phyloP scores from a whole-genome alignment of 179 eudicot species.

The Beta lomatogona region DNA sequence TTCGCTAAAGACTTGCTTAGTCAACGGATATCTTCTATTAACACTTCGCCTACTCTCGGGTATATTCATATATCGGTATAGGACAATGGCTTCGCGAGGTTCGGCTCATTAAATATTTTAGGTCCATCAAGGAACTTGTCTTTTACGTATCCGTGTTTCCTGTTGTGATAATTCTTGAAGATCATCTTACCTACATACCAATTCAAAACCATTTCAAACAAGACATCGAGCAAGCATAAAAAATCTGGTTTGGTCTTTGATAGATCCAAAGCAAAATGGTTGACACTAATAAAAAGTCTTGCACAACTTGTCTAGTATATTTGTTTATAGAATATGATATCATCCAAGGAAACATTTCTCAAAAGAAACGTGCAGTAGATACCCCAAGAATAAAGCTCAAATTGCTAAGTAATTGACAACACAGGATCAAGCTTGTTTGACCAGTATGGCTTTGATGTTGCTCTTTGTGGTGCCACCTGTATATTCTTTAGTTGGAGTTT shows the following conservation, averaged over 20 bases:
- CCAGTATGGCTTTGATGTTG: not conserved
- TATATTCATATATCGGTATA: conserved; percentile 16
- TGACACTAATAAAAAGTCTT: no score
- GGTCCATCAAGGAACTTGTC: conserved; percentile 76
- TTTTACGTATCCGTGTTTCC: conserved; percentile 83
- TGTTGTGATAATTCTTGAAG: conserved; percentile 79
- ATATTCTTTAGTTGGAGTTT: not conserved
- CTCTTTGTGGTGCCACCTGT: not conserved
- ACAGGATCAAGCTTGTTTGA: conserved; percentile 4
- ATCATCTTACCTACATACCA: conserved; percentile 86
- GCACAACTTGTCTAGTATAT: conserved; percentile 59
- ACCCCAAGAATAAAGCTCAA: not conserved
- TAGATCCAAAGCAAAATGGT: no score
- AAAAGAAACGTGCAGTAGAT: not conserved
- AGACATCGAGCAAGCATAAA: no score
- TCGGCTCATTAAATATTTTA: conserved; percentile 65
- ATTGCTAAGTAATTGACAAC: no score
- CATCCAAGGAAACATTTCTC: not conserved
- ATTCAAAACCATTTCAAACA: no score
- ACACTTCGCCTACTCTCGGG: not conserved
- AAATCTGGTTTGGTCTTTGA: no score
- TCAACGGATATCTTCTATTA: not conserved
- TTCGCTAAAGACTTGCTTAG: not conserved
- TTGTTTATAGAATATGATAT: conserved; percentile 32
- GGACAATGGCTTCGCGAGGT: conserved; percentile 96